Evolutionary conservation across 176 grass and related monocot species (phyloP), one percentile per base, ranked within the genome.

Genomic region (Zoysia japonica): DNA sequence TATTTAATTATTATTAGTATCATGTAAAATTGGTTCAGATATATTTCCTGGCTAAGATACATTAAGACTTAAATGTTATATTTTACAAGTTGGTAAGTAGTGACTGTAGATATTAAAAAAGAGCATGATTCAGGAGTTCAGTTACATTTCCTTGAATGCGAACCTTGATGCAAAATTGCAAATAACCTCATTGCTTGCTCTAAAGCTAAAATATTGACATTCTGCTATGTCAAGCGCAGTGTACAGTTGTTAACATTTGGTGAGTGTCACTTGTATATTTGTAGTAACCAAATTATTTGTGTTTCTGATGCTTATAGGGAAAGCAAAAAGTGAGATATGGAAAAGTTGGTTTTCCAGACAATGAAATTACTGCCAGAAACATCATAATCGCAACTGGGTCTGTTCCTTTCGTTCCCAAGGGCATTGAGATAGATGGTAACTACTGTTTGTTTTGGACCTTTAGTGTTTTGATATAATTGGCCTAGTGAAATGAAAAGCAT

Each of bases 361-460:
- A 88, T 74, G 92, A 91, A 88, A 78, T 95, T 62, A 91, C 89
- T 38, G 84, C 87, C n/a, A 86, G 47, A 59, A 83, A 95, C 67
- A 91, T 89, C 49, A 91, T 95, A 65, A 95, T 95, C 80, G 87
- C 89, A 14, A 95, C 89, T 0, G 92, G 92, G 12, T 91, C 89
- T 50, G 78, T 89, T 77, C 92, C 92, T 65, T 91, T 91, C 83
- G 87, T 95, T 60, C 92, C 92, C 12, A 95, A 92, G 49, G 89
- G 92, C 84, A 91, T 95, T 62, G 89, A 95, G 87, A 76, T 95
- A 76, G 92, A 91, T 87, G 92, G 92, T 95, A 91, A 82, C 9
- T 82, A 41, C 40, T 57, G 49, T 77, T 87, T 40, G 16, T 1
- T 63, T 56, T 39, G 64, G 44, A 70, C 57, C 15, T 67, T 42